Evolutionary conservation across 352 stramenopile genomes (phyloP).

Genomic region (Globisporangium irregulare): DNA sequence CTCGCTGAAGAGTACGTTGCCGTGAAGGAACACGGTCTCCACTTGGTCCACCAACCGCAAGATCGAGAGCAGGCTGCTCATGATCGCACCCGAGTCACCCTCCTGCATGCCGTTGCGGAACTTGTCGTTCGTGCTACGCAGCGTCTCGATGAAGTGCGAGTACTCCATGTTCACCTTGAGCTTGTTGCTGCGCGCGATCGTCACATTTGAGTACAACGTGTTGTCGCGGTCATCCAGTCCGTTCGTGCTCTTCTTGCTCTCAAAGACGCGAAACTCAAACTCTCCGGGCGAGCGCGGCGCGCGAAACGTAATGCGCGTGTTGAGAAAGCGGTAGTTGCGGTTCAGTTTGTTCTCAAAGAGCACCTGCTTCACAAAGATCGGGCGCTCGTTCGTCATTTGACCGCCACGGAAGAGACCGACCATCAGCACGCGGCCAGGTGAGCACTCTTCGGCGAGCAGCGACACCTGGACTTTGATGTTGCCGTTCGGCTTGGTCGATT

Average conservation of each 20-base stretch:
- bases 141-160: conserved; percentile 75
- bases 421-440: conserved; percentile 55
- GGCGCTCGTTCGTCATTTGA: conserved; percentile 75
- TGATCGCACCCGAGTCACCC: conserved; percentile 52
- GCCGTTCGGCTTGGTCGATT: conserved; percentile 69
- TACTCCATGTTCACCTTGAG: conserved; percentile 78
- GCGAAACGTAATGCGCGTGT: conserved; percentile 80
- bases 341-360: conserved; percentile 79
- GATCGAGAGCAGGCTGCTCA: conserved; percentile 61
- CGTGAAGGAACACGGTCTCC: conserved; percentile 72
- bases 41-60: conserved; percentile 72
- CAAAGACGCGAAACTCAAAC: conserved; percentile 84
- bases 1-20: conserved; percentile 57
- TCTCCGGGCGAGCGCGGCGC: conserved; percentile 73
- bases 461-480: conserved; percentile 79
- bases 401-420: conserved; percentile 74
- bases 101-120: conserved; percentile 51
- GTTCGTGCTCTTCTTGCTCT: conserved; percentile 47
- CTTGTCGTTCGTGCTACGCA: conserved; percentile 61
- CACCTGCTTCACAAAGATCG: conserved; percentile 84
- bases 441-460: conserved; percentile 55
- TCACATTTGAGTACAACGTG: conserved; percentile 56
- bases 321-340: conserved; percentile 54
- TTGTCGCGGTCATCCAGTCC: conserved; percentile 24
- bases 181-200: conserved; percentile 62